Percentiles rank a stretch among this genome's conserved stretches.
Evolutionary conservation across 164 flowering plant species (phyloP).

Genomic region (Macadamia tetraphylla): DNA sequence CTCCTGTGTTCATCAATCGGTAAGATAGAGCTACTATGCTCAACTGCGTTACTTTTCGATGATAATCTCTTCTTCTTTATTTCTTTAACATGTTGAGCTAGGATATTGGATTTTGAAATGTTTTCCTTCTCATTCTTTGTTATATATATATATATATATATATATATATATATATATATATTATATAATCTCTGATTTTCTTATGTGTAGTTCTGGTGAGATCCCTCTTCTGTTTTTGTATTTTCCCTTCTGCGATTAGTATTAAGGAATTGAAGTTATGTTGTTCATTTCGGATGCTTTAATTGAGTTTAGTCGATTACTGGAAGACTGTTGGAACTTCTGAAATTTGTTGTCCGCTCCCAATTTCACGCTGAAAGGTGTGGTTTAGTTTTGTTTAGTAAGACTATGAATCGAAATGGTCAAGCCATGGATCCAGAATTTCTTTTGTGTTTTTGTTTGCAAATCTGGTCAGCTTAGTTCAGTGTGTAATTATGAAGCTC

Average conservation of each 20-base stretch:
- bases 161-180: no score
- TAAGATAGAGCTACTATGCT: not conserved
- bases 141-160: no score
- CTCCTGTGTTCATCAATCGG: not conserved
- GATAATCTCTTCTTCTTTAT: not conserved
- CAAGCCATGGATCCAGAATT: no score
- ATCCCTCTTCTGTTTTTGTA: not conserved
- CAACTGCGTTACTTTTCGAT: not conserved
- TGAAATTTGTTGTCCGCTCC: not conserved
- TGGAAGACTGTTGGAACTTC: not conserved
- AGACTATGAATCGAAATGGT: no score
- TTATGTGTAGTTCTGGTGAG: not conserved
- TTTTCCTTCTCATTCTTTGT: not conserved
- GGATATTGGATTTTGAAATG: no score
- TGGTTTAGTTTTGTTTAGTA: not conserved
- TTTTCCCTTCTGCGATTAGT: not conserved
- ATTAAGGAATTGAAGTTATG: not conserved
- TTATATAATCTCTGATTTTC: not conserved
- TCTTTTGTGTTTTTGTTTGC: not conserved
- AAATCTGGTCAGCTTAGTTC: not conserved
- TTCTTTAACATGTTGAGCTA: no score
- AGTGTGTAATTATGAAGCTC: not conserved
- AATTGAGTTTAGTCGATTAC: not conserved
- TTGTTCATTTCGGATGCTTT: not conserved
- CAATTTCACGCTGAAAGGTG: not conserved